Base-by-base conservation (phyloP, 2,329 filamentous ascomycete species). In the Fusarium metavorans region DNA sequence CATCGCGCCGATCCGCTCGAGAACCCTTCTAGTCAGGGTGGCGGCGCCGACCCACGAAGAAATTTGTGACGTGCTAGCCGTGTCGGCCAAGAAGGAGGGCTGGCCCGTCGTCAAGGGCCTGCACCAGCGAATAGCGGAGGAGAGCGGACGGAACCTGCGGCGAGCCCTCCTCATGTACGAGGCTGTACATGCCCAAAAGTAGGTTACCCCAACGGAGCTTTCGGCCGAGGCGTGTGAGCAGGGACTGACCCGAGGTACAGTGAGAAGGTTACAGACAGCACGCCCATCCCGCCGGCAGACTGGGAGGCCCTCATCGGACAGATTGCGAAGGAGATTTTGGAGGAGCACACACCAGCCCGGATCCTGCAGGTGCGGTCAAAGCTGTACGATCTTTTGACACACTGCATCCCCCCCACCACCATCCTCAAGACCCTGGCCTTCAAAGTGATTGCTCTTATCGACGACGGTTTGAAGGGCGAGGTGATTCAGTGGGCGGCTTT, bases 111-210 rank as follows among this genome's bases (percentile, higher is more conserved):
- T 93, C 9, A 89, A 92, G 73, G 92, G 88, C 1, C 83, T 99
- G 76, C 95, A 98, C 82, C 88, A 90, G 83, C 91, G 94, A 78
- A 97, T 99, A 82, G 97, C 97, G 0, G 91, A 90, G 80, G 95
- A 98, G 80, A 98, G 96, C 79, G 95, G 95, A 39, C 90, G 97
- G 74, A 99, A 99, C 84, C 83, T 99, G 79, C 91, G 97, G 74
- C 92, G 93, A 80, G 97, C 97, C 20, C 85, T 99, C 80, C 87
- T 99, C 76, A 99, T 99, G 95, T 97, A 96, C 80, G 97, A 99
- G 85, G 94, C 97, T 14, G 94, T 98, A 30, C 95, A 98, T 85
- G 97, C 97, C 37, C 96, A 98, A 81, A 98, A 98, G 95, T 98
- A 89, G 75, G 92, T 80, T 35, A 23, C 23, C 34, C 39, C n/a